Evolutionary conservation across 257 asterid genomes (phyloP), one percentile per base, ranked within the genome.

Genomic region (Lycium barbarum): DNA sequence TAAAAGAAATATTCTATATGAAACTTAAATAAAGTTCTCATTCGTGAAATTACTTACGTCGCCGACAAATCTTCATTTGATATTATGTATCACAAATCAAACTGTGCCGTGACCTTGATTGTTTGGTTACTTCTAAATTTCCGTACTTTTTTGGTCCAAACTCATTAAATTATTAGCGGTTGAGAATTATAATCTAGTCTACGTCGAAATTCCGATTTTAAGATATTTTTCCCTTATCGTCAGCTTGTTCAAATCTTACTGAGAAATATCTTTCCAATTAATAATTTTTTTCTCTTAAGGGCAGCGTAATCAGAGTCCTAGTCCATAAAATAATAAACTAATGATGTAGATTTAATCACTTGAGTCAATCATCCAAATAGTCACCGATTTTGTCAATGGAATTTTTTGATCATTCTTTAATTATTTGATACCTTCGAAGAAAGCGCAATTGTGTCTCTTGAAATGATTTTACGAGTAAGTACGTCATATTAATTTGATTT

Each of bases 181-280:
- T 73, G 61, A 73, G 14, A 20, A 74, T 20, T 2, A 74, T 20
- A 74, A 74, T 74, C 0, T 20, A 74, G 61, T 74, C 61, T 47
- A 20, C 18, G 61, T 20, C 20, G 7, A 73, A 73, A 47, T 73
- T 26, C 59, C 6, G 0, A n/a, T 13, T 74, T 74, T 47, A 40
- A 40, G 45, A 3, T 40, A 40, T 40, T 3, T 40, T 40, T 49
- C 57, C 58, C 80, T 6, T 15, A 11, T 73, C n/a, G 80, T 45
- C 80, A 73, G 40, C n/a, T 45, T 73, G 59, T 73, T 11, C 35
- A 73, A 20, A 73, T 73, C n/a, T n/a, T 45, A 72, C 18, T n/a
- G 26, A 65, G 18, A 26, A 10, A 22, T 1, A 3, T 6, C 38
- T 65, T 65, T 11, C 18, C 43, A 26, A 22, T 4, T 9, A 7